These are phyloP conservation scores for Pythium chondricola DNA, from an alignment of 352 stramenopile species.

Conservation along the genomic window DNA sequence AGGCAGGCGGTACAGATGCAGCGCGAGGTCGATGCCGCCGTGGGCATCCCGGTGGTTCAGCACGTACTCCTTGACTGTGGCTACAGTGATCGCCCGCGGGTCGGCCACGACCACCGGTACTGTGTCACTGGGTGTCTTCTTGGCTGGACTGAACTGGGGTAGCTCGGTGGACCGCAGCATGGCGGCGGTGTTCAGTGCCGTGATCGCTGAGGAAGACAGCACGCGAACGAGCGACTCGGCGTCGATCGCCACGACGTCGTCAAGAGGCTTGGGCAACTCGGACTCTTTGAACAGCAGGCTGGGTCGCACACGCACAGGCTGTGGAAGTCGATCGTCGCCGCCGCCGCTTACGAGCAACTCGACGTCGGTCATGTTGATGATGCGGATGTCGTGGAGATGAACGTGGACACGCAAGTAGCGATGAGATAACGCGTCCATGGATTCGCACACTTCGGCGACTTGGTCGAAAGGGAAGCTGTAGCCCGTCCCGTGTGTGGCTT, in stretches of 20 bases:
- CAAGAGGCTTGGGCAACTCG: slow-evolving; percentile 7
- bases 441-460: slow-evolving; percentile 2
- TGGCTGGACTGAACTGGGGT: slow-evolving; percentile 12
- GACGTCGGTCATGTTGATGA: slow-evolving; percentile 2
- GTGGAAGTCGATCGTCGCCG: background rate
- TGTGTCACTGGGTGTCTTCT: background rate
- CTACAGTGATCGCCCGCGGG: slow-evolving; percentile 7
- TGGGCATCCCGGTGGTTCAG: slow-evolving; percentile 7
- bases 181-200: slow-evolving; percentile 12
- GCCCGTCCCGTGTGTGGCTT: background rate
- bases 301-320: slow-evolving; percentile 5
- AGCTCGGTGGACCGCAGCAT: slow-evolving; percentile 15
- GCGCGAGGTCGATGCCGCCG: slow-evolving; percentile 11
- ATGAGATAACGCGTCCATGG: slow-evolving; percentile 16
- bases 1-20: slow-evolving; percentile 17
- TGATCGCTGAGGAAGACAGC: slow-evolving; percentile 3
- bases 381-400: slow-evolving; percentile 13
- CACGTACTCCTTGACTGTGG: slow-evolving; percentile 13
- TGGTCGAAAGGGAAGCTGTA: slow-evolving; percentile 11
- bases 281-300: slow-evolving; percentile 12
- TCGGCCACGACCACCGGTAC: background rate
- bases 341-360: slow-evolving; percentile 13
- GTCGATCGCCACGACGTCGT: slow-evolving; percentile 5
- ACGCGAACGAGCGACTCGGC: slow-evolving; percentile 7
- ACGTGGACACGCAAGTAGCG: slow-evolving; percentile 16